Evolutionary conservation across 2,329 filamentous ascomycete genomes (phyloP).

Genomic region (Orbilia oligospora): DNA sequence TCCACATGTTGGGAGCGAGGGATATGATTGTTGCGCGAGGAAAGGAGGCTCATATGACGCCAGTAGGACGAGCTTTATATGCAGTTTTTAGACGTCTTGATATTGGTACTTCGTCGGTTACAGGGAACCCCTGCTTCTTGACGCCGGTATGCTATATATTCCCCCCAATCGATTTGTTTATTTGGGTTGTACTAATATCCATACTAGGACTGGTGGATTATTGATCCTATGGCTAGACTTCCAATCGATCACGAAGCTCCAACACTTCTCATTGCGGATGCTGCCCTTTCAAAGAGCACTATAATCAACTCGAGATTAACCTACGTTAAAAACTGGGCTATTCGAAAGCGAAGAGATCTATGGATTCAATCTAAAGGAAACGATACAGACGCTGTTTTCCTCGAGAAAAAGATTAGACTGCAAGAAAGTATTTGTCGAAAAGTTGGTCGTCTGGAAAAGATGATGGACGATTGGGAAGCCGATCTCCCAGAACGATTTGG

Average conservation of each 20-base stretch:
- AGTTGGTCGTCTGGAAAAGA: constrained; percentile 60
- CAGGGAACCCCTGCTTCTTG: constrained; percentile 63
- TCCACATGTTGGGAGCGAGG: constrained; percentile 64
- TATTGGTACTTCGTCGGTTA: constrained; percentile 63
- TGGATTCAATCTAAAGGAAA: constrained; percentile 54
- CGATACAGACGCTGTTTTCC: constrained; percentile 44
- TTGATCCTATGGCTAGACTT: constrained; percentile 62
- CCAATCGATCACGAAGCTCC: constrained; percentile 62
- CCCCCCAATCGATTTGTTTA: background rate
- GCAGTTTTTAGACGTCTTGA: constrained; percentile 62
- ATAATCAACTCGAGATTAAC: constrained; percentile 63
- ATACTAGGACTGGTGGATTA: constrained; percentile 63
- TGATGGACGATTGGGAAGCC: constrained; percentile 62
- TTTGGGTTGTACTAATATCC: background rate
- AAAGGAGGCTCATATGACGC: constrained; percentile 63
- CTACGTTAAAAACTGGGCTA: constrained; percentile 63
- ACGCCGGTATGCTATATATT: constrained; percentile 58
- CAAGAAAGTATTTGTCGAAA: constrained; percentile 62
- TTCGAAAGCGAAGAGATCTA: constrained; percentile 62
- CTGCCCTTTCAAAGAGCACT: constrained; percentile 63
- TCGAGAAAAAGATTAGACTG: constrained; percentile 61
- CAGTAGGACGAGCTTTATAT: constrained; percentile 63
- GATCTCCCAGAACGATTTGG: constrained; percentile 62
- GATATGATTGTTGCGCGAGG: constrained; percentile 64
- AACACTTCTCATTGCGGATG: constrained; percentile 62